Evolutionary conservation across 2,329 filamentous ascomycete species (phyloP).

Genomic region (Hypomyces rosellus): DNA sequence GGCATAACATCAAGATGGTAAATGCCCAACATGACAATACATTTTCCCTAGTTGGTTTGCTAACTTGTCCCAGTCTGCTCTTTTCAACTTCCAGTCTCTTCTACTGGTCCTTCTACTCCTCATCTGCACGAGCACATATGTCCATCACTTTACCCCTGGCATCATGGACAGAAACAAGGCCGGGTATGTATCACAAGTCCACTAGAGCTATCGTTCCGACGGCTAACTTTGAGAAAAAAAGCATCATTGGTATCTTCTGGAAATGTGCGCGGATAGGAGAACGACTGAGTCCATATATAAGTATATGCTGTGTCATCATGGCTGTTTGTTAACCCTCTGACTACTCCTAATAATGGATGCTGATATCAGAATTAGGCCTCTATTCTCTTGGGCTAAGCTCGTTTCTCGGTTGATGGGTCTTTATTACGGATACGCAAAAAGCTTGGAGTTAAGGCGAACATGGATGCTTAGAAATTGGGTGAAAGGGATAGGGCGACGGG

Average conservation of each 20-base stretch:
- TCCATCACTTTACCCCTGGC: conserved; percentile 81
- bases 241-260: conserved; percentile 85
- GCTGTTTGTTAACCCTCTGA: conserved; percentile 54
- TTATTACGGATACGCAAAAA: neutral
- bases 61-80: conserved; percentile 62
- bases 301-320: conserved; percentile 89
- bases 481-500: neutral
- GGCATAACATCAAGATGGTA: conserved; percentile 21
- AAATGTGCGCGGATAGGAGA: conserved; percentile 92
- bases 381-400: conserved; percentile 32
- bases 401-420: neutral
- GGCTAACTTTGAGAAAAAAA: conserved; percentile 1
- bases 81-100: conserved; percentile 98
- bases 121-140: conserved; percentile 92
- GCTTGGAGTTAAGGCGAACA: neutral
- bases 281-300: conserved; percentile 89
- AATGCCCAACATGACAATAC: neutral
- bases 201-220: neutral
- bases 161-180: conserved; percentile 92
- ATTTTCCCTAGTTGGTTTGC: neutral
- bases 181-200: conserved; percentile 51
- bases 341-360: neutral
- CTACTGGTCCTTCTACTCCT: conserved; percentile 89
- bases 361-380: conserved; percentile 23
- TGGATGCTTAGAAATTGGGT: neutral